A percentile compares a stretch with the other conserved stretches of the same genome.
Conservation (phyloP, 2,329 filamentous ascomycete species). For the Amesomyces nigricolor region DNA sequence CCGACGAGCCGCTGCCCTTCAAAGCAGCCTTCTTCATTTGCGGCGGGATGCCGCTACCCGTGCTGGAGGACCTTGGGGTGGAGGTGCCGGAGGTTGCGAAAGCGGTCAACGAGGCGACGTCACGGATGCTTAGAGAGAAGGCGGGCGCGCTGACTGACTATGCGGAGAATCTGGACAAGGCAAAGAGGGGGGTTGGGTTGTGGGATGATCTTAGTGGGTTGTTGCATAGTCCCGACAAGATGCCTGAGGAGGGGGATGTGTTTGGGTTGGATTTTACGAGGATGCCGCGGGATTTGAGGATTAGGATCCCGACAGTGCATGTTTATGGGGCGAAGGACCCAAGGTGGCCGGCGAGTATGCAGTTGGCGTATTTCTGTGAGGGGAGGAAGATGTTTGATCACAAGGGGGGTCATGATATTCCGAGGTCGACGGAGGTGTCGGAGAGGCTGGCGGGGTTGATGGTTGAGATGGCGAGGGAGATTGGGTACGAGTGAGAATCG, state of each 20-base stretch:
- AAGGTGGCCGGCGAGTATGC: slow-evolving; percentile 32
- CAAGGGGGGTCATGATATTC: slow-evolving; percentile 36
- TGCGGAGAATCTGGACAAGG: slow-evolving; percentile 26
- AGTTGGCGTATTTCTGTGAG: slow-evolving; percentile 34
- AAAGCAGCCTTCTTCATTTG: slow-evolving; percentile 37
- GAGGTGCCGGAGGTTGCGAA: slow-evolving; percentile 31
- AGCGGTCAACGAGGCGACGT: slow-evolving; percentile 28
- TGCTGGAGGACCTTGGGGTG: slow-evolving; percentile 34
- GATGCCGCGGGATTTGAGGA: slow-evolving; percentile 30
- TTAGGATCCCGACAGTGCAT: slow-evolving; percentile 34
- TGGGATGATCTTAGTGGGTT: slow-evolving; percentile 33
- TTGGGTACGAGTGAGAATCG: background rate
- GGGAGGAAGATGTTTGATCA: slow-evolving; percentile 33
- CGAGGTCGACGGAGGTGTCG: slow-evolving; percentile 32
- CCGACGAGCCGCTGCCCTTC: slow-evolving; percentile 32
- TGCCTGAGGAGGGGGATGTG: slow-evolving; percentile 29
- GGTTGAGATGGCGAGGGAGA: slow-evolving; percentile 22
- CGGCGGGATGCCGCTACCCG: slow-evolving; percentile 34
- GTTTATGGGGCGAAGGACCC: slow-evolving; percentile 35
- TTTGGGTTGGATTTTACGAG: slow-evolving; percentile 33
- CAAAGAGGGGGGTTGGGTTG: slow-evolving; percentile 29
- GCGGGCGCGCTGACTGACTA: slow-evolving; percentile 27
- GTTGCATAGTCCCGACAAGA: slow-evolving; percentile 28
- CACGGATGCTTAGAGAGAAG: slow-evolving; percentile 26
- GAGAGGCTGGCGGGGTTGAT: slow-evolving; percentile 30